These are phyloP conservation scores for Cladorrhinum sp. DNA, from an alignment of 2,329 filamentous ascomycete genomes.

Conservation along the genomic window DNA sequence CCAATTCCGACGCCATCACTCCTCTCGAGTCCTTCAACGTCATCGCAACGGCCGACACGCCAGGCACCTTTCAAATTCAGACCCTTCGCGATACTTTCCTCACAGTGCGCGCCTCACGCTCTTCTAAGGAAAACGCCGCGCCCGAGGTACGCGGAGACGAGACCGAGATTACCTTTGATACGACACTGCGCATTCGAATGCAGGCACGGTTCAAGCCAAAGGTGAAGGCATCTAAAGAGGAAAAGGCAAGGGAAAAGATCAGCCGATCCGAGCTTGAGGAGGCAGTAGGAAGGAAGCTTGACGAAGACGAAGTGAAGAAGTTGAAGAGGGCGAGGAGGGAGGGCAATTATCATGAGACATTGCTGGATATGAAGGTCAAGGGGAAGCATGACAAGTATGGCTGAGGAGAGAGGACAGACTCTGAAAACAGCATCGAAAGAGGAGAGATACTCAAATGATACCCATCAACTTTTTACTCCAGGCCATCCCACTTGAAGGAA, in stretches of 20 bases:
- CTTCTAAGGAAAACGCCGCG: conserved; percentile 45
- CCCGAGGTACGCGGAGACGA: conserved; percentile 76
- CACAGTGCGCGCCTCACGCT: conserved; percentile 53
- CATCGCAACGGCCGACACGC: conserved; percentile 61
- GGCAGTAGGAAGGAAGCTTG: conserved; percentile 69
- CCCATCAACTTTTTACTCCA: not conserved
- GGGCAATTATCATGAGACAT: conserved; percentile 83
- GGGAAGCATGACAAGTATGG: conserved; percentile 86
- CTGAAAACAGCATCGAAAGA: not conserved
- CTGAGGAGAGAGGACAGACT: not conserved
- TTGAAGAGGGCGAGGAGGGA: conserved; percentile 81
- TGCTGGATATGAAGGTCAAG: conserved; percentile 86
- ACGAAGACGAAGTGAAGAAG: conserved; percentile 81
- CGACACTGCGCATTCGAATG: conserved; percentile 81
- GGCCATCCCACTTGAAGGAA: too few species aligned
- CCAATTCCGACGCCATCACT: conserved; percentile 76
- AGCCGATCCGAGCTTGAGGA: conserved; percentile 81
- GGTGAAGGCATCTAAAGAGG: conserved; percentile 74
- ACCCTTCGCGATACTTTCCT: conserved; percentile 71
- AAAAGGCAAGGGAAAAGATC: conserved; percentile 80
- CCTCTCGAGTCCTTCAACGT: conserved; percentile 76
- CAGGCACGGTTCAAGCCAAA: conserved; percentile 90
- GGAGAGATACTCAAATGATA: not conserved
- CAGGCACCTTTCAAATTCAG: conserved; percentile 71
- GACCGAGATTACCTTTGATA: conserved; percentile 62